A percentile compares a stretch with the other conserved stretches of the same genome.
These are phyloP conservation scores for Pseudozyma sp. DNA, from an alignment of 1,284 basidiomycete genomes.

Conservation along the genomic window DNA sequence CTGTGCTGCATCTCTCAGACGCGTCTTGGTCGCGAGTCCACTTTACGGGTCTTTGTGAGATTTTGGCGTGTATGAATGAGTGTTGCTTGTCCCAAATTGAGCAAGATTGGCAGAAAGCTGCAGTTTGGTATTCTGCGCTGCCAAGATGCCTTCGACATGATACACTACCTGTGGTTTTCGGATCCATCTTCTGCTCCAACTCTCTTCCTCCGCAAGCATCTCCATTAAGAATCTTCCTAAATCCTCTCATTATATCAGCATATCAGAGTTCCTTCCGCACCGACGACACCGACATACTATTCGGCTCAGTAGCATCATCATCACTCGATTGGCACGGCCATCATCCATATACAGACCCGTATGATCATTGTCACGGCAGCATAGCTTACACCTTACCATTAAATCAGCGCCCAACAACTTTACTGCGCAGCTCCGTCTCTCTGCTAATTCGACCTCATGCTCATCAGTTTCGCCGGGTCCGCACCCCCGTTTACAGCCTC, in stretches of 20 bases:
- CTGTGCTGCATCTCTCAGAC: background rate
- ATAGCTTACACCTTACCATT: background rate
- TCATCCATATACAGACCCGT: too few relatives aligned
- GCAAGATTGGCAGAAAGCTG: too few relatives aligned
- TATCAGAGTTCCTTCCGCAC: background rate
- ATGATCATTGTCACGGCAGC: too few relatives aligned
- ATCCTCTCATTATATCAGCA: background rate
- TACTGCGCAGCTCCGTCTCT: background rate
- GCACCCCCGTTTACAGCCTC: slow-evolving; percentile 6
- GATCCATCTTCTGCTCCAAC: background rate
- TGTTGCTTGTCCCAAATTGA: slow-evolving; percentile 6
- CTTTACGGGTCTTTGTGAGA: slow-evolving; percentile 12
- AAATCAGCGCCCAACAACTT: background rate
- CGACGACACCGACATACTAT: background rate
- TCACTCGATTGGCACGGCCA: too few relatives aligned
- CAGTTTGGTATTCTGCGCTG: too few relatives aligned
- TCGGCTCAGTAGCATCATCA: background rate
- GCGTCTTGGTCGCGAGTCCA: slow-evolving; percentile 15
- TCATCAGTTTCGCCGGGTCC: background rate
- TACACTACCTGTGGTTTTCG: background rate
- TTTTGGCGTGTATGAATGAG: background rate
- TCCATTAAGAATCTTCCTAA: background rate
- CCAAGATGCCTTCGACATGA: too few relatives aligned
- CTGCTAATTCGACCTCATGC: slow-evolving; percentile 4
- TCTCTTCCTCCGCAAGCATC: background rate